A percentile compares a stretch with the other conserved stretches of the same genome.
phyloP scores from a whole-genome alignment of 257 asterid genomes.

The Eustoma russellianum region DNA sequence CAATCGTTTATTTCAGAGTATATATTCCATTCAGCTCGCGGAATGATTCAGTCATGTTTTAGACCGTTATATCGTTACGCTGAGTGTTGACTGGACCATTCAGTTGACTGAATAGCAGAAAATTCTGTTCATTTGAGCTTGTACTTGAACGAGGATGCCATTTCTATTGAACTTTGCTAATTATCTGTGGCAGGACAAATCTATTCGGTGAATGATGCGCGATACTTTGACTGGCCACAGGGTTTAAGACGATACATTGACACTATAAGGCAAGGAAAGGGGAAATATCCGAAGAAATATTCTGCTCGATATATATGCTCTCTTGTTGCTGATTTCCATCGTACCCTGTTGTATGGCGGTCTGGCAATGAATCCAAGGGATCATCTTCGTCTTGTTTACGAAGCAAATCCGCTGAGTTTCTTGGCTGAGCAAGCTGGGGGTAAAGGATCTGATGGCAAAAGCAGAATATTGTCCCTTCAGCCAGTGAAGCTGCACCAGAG shows the following conservation, averaged over 20 bases:
- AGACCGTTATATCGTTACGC: no score
- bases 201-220: conserved; percentile 90
- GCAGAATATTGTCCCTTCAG: conserved; percentile 65
- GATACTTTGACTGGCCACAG: conserved; percentile 95
- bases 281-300: conserved; percentile 70
- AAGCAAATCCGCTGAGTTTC: conserved; percentile 88
- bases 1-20: background rate
- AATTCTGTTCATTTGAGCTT: background rate
- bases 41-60: no score
- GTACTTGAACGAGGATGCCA: background rate
- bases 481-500: conserved; percentile 83
- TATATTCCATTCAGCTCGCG: no score
- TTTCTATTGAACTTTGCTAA: background rate
- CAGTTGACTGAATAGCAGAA: no score
- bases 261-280: conserved; percentile 80
- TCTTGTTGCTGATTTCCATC: conserved; percentile 93
- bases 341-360: conserved; percentile 88
- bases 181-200: conserved; percentile 62
- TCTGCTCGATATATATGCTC: conserved; percentile 96
- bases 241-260: conserved; percentile 77
- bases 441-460: conserved; percentile 74
- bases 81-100: no score
- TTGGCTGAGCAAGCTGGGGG: conserved; percentile 91
- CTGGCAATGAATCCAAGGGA: conserved; percentile 91
- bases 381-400: conserved; percentile 96